Evolutionary conservation across 2,329 filamentous ascomycete species (phyloP), one percentile per base, ranked within the genome.

Genomic region (Cadophora gregata): DNA sequence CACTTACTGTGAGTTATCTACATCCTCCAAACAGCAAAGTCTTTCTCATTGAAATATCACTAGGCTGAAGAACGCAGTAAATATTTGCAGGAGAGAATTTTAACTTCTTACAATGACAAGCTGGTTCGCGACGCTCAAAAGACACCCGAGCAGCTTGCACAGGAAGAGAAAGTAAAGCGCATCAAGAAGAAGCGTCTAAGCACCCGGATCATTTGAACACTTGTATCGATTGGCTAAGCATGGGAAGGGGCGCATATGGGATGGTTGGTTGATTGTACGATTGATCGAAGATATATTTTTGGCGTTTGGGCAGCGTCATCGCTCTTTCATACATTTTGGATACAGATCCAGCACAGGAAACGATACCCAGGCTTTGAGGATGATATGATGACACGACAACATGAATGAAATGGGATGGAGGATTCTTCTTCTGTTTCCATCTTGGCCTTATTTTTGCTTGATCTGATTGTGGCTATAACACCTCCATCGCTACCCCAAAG

Each of bases 311-410:
- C 38, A 16, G 14, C 16, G 38, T 12, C 38, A 16, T 42, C 38
- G 2, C 8, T 42, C 14, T 42, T 42, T 42, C 9, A 53, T 53
- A 27, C 50, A 53, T 53, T 31, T 53, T 53, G 31, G 25, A 53
- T 53, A 27, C 50, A 53, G 50, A 31, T 53, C 50, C 50, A 53
- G 50, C 50, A 53, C 50, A 14, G 31, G 50, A 27, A 53, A 53
- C 10, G 25, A 53, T 21, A n/a, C 19, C 19, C 19, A 47, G 42
- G 42, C 42, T 47, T 47, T 47, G 42, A 47, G n/a, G 42, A 47
- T 16, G 42, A 47, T 47, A 47, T 21, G 42, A 47, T 47, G 42
- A 47, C 21, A 47, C 10, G 42, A 47, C 21, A 47, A 47, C 12
- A 42, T 10, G 42, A 47, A 42, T 42, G 7, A 47, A 21, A 47